These are phyloP conservation scores for Chaetomiaceae sp. DNA, from an alignment of 2,329 filamentous ascomycete genomes.

Conservation along the genomic window DNA sequence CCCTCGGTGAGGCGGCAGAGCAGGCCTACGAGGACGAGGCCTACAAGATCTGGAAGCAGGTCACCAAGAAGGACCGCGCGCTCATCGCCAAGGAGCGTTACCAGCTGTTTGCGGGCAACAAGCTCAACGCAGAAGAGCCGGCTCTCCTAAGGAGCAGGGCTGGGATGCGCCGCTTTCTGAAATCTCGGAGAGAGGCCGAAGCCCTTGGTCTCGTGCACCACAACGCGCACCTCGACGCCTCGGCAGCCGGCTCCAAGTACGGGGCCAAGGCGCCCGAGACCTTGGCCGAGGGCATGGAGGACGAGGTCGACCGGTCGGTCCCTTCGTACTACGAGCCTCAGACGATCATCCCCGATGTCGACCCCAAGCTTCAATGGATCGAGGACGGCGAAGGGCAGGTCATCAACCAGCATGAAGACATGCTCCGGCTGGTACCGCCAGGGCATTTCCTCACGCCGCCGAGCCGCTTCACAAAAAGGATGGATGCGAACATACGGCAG, in stretches of 20 bases:
- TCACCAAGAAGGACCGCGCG: slow-evolving; percentile 93
- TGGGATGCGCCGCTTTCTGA: slow-evolving; percentile 83
- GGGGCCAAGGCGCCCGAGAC: slow-evolving; percentile 57
- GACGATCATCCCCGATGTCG: slow-evolving; percentile 78
- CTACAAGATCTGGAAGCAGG: slow-evolving; percentile 97
- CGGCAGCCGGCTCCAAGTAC: slow-evolving; percentile 44
- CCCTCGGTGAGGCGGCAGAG: slow-evolving; percentile 60
- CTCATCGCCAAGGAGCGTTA: slow-evolving; percentile 78
- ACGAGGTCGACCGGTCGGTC: slow-evolving; percentile 73
- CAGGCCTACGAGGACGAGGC: slow-evolving; percentile 86
- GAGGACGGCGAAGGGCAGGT: slow-evolving; percentile 86
- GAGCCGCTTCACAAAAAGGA: slow-evolving; percentile 67
- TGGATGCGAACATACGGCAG: slow-evolving; percentile 86
- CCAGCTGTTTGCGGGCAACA: slow-evolving; percentile 77
- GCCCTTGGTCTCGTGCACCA: slow-evolving; percentile 36
- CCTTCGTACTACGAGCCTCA: slow-evolving; percentile 93
- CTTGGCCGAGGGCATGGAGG: slow-evolving; percentile 90
- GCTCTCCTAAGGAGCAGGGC: slow-evolving; percentile 78
- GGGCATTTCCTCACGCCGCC: slow-evolving; percentile 70
- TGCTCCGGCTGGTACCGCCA: slow-evolving; percentile 66
- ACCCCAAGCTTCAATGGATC: slow-evolving; percentile 72
- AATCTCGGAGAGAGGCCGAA: slow-evolving; percentile 67
- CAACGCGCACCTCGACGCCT: slow-evolving; percentile 35
- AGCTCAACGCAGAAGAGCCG: slow-evolving; percentile 79
- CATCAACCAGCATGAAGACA: slow-evolving; percentile 81